Base-by-base conservation (phyloP, 2,329 filamentous ascomycete genomes). In the Sclerotinia glacialis region DNA sequence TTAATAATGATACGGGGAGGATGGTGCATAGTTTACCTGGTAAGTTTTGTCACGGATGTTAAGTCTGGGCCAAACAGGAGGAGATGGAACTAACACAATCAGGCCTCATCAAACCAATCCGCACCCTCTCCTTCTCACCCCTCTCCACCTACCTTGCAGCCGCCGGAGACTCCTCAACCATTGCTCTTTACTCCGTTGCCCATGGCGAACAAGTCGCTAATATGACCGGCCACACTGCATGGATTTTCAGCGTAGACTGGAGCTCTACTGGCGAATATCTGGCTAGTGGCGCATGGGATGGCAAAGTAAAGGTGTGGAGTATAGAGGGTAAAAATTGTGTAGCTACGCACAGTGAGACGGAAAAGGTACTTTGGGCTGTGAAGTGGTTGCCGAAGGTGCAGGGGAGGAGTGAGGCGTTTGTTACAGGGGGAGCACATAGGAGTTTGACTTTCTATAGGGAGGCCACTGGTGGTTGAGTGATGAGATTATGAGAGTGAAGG, bases 251-350 rank as follows among this genome's bases (percentile, higher is more conserved):
- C 42, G 82, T 98, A 53, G 92, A 97, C 77, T 99, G 94, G 92
- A 98, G 89, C 77, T 86, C 91, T 74, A 96, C 91, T 5, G 95
- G 95, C 58, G 94, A 98, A 79, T 97, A 91, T 77, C 81, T 99
- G 16, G 83, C 98, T 3, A 96, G 90, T 74, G 92, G 92, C 58
- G 88, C 90, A 1, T 92, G 96, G 77, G 93, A 98, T 75, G 94
- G 95, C 47, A 97, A 96, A 78, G 92, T 91, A 68, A 97, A 97
- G 79, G 91, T 98, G 40, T 99, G 95, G 95, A 94, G 92, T 40
- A 86, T 97, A 67, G 93, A 97, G 73, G 86, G 88, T 44, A 85
- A 87, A 66, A 83, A 84, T 5, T 98, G 95, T 76, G 95, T 99
- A 54, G 93, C 94, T 16, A 99, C 95, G 12, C 92, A 97, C 76